Evolutionary conservation across 2,329 filamentous ascomycete genomes (phyloP).

Genomic region (Escovopsis sp.): DNA sequence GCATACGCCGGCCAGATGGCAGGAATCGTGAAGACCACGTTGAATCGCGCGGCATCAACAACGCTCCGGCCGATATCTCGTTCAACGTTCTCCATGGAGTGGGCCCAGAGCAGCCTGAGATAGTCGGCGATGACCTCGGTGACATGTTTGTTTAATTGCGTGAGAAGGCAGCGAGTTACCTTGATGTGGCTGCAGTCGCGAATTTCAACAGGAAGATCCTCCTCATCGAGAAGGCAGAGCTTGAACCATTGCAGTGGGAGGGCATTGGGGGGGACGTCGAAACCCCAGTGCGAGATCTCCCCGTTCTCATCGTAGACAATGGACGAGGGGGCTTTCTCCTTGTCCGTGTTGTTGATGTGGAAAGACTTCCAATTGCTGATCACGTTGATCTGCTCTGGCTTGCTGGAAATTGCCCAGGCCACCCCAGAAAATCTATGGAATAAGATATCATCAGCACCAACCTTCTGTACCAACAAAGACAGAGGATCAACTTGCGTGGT

Average conservation of each 20-base stretch:
- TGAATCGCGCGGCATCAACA: constrained; percentile 13
- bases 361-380: constrained; percentile 18
- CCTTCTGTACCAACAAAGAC: background rate
- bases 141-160: constrained; percentile 7
- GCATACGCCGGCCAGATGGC: constrained; percentile 31
- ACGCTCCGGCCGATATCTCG: constrained; percentile 10
- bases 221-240: constrained; percentile 20
- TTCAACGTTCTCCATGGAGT: constrained; percentile 14
- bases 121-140: constrained; percentile 19
- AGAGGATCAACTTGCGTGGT: constrained; percentile 22
- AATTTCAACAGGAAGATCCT: constrained; percentile 15
- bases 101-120: constrained; percentile 20
- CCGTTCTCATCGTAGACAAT: constrained; percentile 8
- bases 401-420: constrained; percentile 20
- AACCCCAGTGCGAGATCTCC: constrained; percentile 15
- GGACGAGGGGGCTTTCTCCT: constrained; percentile 17
- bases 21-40: constrained; percentile 28
- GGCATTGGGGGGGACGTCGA: constrained; percentile 10
- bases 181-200: constrained; percentile 10
- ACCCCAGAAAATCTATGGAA: constrained; percentile 24
- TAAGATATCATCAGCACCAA: constrained; percentile 2
- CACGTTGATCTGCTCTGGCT: constrained; percentile 14
- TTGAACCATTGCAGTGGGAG: constrained; percentile 27
- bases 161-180: background rate
- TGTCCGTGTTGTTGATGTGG: constrained; percentile 11